Evolutionary conservation across 495 filamentous ascomycete species (phyloP), one percentile per base, ranked within the genome.

Genomic region (Aspergillus biplanus): DNA sequence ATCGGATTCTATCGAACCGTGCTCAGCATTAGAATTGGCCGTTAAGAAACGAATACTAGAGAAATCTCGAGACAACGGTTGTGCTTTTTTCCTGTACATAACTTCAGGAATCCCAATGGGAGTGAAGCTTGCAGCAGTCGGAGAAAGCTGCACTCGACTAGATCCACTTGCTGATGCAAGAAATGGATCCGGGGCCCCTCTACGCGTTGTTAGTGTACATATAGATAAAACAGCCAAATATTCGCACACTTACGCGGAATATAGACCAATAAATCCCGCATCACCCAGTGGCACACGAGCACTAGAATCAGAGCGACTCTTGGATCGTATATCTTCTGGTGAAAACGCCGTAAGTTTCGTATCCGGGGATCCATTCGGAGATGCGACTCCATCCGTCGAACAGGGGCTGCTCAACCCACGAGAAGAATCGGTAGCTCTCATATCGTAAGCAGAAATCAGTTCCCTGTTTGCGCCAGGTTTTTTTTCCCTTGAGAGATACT

Each of bases 331-430:
- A 48, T 88, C 85, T 15, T 87, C 85, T 0, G 87, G 86, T n/a
- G 86, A 88, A 70, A 89, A 89, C 42, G 79, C 73, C 12, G 86
- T 89, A 33, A 87, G 62, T 52, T 82, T 81, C 31, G 86, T 89
- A 58, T 88, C 85, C 1, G 88, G 87, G 42, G 88, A 89, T 31
- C 79, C 82, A 59, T 85, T 82, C 71, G 76, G 80, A 31, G 87
- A 87, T 52, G 81, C 82, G 33, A 67, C 74, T 47, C 73, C 82
- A 61, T 78, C 83, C 8, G 86, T 86, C 6, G 86, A 89, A 68
- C 80, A 81, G 39, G 87, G 86, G 48, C 86, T 89, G 52, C 72
- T 73, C 62, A 69, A 58, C 55, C 65, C 64, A 52, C 59, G 76
- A 61, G 66, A 68, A 59, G 68, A 71, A 31, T 67, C 56, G 48